Base-by-base conservation (phyloP, 2,329 filamentous ascomycete species). In the Hyphodiscus sp. region DNA sequence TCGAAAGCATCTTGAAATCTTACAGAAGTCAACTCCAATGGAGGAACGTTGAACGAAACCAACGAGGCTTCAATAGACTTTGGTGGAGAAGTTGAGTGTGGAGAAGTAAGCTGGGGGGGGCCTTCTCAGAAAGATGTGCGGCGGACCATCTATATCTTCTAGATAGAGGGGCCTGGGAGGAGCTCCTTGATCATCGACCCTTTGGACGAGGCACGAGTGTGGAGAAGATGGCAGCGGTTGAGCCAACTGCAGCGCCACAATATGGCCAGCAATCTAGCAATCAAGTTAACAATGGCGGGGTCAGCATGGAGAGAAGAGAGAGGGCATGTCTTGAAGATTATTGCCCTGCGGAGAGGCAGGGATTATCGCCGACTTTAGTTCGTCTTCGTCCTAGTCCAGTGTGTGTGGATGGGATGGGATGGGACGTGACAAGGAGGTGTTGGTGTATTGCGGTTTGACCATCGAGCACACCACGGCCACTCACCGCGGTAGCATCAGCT, bases 1-100 rank as follows among this genome's bases (percentile, higher is more conserved):
- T 84, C 54, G 81, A 83, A 67, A 85, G 68, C 81, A 85, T 85
- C 52, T 71, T 76, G 72, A 63, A 56, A 15, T 38, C 51, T 54
- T 51, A 44, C 13, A 38, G 30, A 53, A 29, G 50, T 42, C 47
- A 50, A 44, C 20, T 55, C 57, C 50, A 46, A 20, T 20, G 49
- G 51, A 54, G 26, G 49, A 58, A 54, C 43, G 52, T 52, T 45
- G 38, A 29, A 54, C 49, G 23, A 58, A n/a, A n/a, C n/a, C n/a
- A n/a, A n/a, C n/a, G n/a, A 58, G 50, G 38, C 38, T 56, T 46
- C 38, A 38, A 13, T 41, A 43, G 46, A 44, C 47, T 41, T 44
- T 47, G 46, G 56, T 50, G 50, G 38, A 41, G 45, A 18, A 26
- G 52, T 53, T 38, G 45, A 59, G 47, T 52, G 56, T 57, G 57